Evolutionary conservation across 352 stramenopile species (phyloP).

Genomic region (Achlya hypogyna): DNA sequence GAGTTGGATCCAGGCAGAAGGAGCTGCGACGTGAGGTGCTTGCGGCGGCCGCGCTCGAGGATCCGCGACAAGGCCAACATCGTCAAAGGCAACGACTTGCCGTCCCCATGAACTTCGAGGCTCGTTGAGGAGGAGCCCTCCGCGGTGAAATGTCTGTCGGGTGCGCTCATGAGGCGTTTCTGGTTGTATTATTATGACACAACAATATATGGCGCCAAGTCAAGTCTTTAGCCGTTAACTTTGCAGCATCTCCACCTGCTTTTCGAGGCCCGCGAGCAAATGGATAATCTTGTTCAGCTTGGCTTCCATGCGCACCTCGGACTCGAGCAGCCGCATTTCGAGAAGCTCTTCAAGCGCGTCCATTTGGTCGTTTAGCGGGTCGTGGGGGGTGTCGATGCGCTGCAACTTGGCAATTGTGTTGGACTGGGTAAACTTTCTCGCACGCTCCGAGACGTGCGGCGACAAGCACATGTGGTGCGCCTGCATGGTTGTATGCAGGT

Average conservation of each 20-base stretch:
- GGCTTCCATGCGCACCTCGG: slow-evolving; percentile 51
- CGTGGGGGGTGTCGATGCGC: slow-evolving; percentile 22
- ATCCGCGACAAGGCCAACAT: background rate
- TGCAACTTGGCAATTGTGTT: background rate
- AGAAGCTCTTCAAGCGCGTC: slow-evolving; percentile 47
- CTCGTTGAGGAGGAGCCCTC: too few relatives aligned
- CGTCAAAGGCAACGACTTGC: background rate
- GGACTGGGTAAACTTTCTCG: background rate
- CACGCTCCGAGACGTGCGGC: background rate
- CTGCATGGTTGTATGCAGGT: slow-evolving; percentile 45
- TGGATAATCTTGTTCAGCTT: slow-evolving; percentile 63
- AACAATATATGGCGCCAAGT: background rate
- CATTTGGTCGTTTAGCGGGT: slow-evolving; percentile 39
- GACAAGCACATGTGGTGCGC: background rate
- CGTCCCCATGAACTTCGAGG: too few relatives aligned
- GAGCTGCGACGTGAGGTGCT: background rate
- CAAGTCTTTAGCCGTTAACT: background rate
- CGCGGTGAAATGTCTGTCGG: background rate
- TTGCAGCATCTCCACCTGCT: background rate
- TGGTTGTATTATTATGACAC: background rate
- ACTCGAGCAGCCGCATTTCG: slow-evolving; percentile 48
- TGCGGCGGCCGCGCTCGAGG: background rate
- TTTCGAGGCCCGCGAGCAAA: slow-evolving; percentile 53
- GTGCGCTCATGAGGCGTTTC: background rate
- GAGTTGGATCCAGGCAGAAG: background rate